Evolutionary conservation across 345 rosid species (phyloP).

Genomic region (Geranium brycei): DNA sequence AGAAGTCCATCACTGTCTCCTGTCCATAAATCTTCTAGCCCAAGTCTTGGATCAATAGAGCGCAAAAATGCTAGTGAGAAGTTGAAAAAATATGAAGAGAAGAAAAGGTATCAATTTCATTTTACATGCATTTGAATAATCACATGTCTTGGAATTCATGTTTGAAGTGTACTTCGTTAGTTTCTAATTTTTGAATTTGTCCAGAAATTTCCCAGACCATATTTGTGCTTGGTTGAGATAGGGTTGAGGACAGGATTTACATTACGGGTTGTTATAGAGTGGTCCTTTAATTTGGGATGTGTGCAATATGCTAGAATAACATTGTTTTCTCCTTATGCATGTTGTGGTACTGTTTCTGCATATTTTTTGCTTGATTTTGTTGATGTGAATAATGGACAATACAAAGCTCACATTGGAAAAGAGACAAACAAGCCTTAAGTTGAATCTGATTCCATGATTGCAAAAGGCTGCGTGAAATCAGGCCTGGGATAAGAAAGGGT

Average conservation of each 20-base stretch:
- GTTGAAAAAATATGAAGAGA: constrained; percentile 71
- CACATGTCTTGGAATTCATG: neutral
- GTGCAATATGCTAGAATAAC: neutral
- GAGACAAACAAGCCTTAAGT: neutral
- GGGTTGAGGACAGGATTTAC: no score
- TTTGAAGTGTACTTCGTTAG: neutral
- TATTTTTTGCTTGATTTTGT: neutral
- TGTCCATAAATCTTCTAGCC: constrained; percentile 39
- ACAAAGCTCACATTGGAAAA: neutral
- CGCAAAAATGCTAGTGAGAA: constrained; percentile 50
- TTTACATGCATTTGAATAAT: neutral
- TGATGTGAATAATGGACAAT: neutral
- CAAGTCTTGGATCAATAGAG: constrained; percentile 56
- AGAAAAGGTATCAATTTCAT: constrained; percentile 49
- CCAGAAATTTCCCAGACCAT: no score
- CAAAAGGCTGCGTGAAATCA: neutral
- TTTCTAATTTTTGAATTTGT: no score
- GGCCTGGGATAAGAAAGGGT: neutral
- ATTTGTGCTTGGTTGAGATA: no score
- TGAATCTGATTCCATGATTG: neutral
- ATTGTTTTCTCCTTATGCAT: neutral
- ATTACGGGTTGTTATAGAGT: neutral
- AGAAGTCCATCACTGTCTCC: constrained; percentile 69
- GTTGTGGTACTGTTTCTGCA: neutral
- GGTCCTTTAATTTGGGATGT: neutral